Conservation (phyloP, 805 yeast genomes). For the Candida montana region DNA sequence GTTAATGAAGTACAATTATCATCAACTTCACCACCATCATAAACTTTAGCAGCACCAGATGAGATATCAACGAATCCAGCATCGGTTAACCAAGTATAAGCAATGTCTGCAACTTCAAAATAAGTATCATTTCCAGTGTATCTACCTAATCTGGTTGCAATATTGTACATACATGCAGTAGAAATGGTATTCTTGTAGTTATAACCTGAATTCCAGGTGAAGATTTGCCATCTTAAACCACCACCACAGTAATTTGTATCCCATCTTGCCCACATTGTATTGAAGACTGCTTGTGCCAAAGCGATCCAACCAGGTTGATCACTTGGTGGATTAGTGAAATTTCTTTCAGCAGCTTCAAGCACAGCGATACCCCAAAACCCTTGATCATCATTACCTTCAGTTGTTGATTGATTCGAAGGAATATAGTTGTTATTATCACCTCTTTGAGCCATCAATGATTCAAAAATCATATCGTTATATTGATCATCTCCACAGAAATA, state of each 20-base stretch:
- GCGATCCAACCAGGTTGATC: slow-evolving; percentile 52
- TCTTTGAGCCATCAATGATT: slow-evolving; percentile 46
- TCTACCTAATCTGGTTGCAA: slow-evolving; percentile 60
- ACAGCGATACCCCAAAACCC: slow-evolving; percentile 69
- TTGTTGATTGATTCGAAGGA: slow-evolving; percentile 57
- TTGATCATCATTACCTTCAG: slow-evolving; percentile 75
- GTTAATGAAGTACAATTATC: slow-evolving; percentile 47
- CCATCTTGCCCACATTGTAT: slow-evolving; percentile 62
- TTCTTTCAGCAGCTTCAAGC: slow-evolving; percentile 59
- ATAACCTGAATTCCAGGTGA: slow-evolving; percentile 66
- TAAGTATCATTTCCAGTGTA: slow-evolving; percentile 54
- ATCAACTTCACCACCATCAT: slow-evolving; percentile 54
- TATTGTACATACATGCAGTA: slow-evolving; percentile 56
- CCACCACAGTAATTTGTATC: slow-evolving; percentile 52
- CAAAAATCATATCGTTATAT: slow-evolving; percentile 49
- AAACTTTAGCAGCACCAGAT: slow-evolving; percentile 33
- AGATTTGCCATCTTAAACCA: slow-evolving; percentile 70
- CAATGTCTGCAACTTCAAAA: slow-evolving; percentile 46
- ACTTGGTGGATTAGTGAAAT: slow-evolving; percentile 46
- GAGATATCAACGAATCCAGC: slow-evolving; percentile 37
- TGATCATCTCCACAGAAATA: slow-evolving; percentile 67
- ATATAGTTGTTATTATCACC: slow-evolving; percentile 50
- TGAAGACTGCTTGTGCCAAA: slow-evolving; percentile 56
- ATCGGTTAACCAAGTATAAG: slow-evolving; percentile 56
- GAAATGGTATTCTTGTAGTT: slow-evolving; percentile 60